phyloP scores from a whole-genome alignment of 2,329 filamentous ascomycete genomes.

The Aspergillus awamori region DNA sequence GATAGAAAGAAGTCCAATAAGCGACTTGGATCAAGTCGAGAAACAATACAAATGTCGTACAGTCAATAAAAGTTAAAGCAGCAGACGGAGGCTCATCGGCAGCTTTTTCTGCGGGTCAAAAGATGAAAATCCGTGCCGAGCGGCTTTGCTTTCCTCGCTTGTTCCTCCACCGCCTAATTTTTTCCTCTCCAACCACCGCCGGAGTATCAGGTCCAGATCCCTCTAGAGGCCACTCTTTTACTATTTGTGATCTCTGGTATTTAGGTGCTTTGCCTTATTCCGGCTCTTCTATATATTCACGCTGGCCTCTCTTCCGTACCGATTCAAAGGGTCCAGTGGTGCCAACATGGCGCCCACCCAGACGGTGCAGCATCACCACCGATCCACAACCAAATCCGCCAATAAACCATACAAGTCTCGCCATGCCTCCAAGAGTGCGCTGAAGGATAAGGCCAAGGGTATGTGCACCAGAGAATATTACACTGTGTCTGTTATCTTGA shows the following conservation, averaged over 20 bases:
- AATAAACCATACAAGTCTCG: slow-evolving; percentile 93
- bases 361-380: slow-evolving; percentile 70
- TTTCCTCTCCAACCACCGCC: slow-evolving; percentile 29
- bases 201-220: slow-evolving; percentile 14
- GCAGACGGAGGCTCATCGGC: neutral
- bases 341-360: slow-evolving; percentile 73
- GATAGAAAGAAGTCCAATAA: neutral
- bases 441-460: slow-evolving; percentile 88
- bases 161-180: slow-evolving; percentile 40
- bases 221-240: slow-evolving; percentile 13
- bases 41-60: neutral
- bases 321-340: slow-evolving; percentile 73
- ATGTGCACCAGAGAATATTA: slow-evolving; percentile 8
- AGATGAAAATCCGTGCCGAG: slow-evolving; percentile 12
- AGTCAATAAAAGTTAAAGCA: neutral
- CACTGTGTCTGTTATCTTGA: neutral
- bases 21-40: neutral
- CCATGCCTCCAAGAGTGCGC: slow-evolving; percentile 82
- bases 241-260: slow-evolving; percentile 14
- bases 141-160: slow-evolving; percentile 15
- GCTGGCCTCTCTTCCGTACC: slow-evolving; percentile 69
- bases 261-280: slow-evolving; percentile 11
- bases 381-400: slow-evolving; percentile 83
- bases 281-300: slow-evolving; percentile 17
- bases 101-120: slow-evolving; percentile 22